A percentile compares a stretch with the other conserved stretches of the same genome.
Conservation (phyloP, 2,329 filamentous ascomycete genomes). For the Grosmannia huntii region DNA sequence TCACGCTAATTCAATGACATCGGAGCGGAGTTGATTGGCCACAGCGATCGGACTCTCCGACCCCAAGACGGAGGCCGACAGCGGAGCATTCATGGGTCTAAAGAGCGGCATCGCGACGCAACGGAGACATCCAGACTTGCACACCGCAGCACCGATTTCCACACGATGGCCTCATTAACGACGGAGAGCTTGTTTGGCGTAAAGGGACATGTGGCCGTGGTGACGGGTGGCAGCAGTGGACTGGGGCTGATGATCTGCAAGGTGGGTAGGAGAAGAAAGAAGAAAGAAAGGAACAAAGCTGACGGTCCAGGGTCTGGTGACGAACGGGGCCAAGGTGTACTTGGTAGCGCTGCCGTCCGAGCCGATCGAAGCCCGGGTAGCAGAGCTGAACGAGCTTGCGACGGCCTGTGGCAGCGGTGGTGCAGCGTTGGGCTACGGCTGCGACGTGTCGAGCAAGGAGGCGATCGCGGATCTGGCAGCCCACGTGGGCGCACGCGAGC, state of each 20-base stretch:
- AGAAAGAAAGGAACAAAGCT: neutral
- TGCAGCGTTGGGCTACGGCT: slow-evolving; percentile 24
- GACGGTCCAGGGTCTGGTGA: slow-evolving; percentile 27
- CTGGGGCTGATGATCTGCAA: slow-evolving; percentile 20
- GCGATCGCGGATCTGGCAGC: slow-evolving; percentile 44
- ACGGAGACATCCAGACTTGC: neutral
- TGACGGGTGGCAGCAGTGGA: slow-evolving; percentile 20
- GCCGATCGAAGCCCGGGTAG: slow-evolving; percentile 46
- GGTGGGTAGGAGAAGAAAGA: slow-evolving; percentile 5
- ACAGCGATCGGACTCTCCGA: neutral
- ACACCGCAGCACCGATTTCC: neutral
- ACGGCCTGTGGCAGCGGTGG: slow-evolving; percentile 14
- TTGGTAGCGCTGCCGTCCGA: slow-evolving; percentile 53
- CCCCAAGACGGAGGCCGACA: neutral
- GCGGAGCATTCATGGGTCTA: neutral
- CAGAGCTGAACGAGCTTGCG: slow-evolving; percentile 44
- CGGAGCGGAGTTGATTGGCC: neutral
- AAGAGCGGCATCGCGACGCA: neutral
- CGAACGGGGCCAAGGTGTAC: slow-evolving; percentile 58
- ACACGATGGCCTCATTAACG: slow-evolving; percentile 2
- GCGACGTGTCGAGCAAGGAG: slow-evolving; percentile 50
- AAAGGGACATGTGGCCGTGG: slow-evolving; percentile 20
- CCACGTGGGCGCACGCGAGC: slow-evolving; percentile 36
- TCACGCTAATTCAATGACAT: neutral
- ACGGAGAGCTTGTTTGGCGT: slow-evolving; percentile 10